Conservation (phyloP, 129 eudicot genomes). For the Tagetes erecta region DNA sequence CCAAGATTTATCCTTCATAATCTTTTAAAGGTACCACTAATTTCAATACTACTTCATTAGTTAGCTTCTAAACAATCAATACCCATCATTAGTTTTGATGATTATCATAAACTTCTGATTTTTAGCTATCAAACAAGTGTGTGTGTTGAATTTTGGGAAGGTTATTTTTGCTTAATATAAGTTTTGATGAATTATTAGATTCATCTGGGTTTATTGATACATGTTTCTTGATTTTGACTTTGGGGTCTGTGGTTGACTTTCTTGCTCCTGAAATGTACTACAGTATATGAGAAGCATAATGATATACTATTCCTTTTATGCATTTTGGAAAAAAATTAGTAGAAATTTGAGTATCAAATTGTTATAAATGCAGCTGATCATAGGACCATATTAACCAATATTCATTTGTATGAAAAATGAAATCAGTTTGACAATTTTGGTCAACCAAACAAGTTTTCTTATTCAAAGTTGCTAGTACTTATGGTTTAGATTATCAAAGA, state of each 20-base stretch:
- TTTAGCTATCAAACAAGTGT: too few relatives aligned
- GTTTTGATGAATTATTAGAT: background rate
- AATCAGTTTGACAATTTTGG: background rate
- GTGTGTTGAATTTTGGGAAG: background rate
- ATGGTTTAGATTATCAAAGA: background rate
- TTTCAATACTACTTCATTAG: too few relatives aligned
- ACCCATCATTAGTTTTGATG: too few relatives aligned
- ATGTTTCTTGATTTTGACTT: conserved; percentile 18
- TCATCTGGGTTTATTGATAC: conserved; percentile 4
- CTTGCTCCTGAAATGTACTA: background rate
- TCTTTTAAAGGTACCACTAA: too few relatives aligned
- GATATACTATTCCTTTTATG: background rate
- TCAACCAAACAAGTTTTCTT: background rate
- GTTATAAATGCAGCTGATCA: background rate
- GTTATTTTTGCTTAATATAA: background rate
- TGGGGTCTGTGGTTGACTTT: conserved; percentile 6
- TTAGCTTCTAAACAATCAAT: too few relatives aligned
- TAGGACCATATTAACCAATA: background rate
- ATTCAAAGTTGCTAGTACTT: background rate
- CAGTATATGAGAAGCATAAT: background rate
- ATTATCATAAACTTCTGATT: too few relatives aligned
- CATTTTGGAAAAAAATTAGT: background rate
- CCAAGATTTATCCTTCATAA: too few relatives aligned
- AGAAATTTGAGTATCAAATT: background rate
- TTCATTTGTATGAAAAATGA: background rate